Evolutionary conservation across 1,284 basidiomycete species (phyloP), one percentile per base, ranked within the genome.

Genomic region (Entoloma clypeatum): DNA sequence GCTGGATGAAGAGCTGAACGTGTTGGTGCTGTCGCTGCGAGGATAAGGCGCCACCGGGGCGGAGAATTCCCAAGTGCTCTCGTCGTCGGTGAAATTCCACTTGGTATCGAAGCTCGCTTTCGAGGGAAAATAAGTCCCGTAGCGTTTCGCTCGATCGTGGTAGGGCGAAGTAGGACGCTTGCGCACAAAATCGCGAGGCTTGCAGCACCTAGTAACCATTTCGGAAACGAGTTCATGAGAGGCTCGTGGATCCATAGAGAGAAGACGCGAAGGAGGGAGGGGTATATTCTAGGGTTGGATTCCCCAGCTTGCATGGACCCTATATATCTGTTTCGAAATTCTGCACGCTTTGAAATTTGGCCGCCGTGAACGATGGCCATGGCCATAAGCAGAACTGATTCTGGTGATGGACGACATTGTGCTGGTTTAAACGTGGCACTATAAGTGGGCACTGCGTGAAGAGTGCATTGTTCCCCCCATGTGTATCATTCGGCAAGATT

Each of bases 1-100:
- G 41, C 53, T 56, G 14, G 39, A 43, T 5, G 47, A 21, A 43
- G 52, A 39, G 39, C 47, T 32, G 48, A 46, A 48, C 34, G 54
- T 48, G 35, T 41, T 55, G 31, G 50, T 50, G 41, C 55, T 58
- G 5, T 56, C 56, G 45, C 46, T 50, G 36, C 49, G 47, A n/a
- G 56, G 56, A 13, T 43, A 47, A 5, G 54, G 47, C 4, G 48
- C 50, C 39, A 52, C 49, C 32, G 62, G 53, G 23, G 61, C 59
- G 23, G 53, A 55, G 41, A 60, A 67, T 44, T 64, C 61, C 65
- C 64, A 68, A 29, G 58, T 62, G 41, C 65, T 67, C 30, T 47
- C 43, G 24, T 57, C 59, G 16, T 54, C 53, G 9, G 31, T 24
- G 33, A 44, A 22, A 25, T 60, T 55, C 48, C 48, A 50, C n/a